Percentiles rank a stretch among this genome's conserved stretches.
Evolutionary conservation across 805 yeast species (phyloP).

Genomic region (Maudiozyma turicensis): DNA sequence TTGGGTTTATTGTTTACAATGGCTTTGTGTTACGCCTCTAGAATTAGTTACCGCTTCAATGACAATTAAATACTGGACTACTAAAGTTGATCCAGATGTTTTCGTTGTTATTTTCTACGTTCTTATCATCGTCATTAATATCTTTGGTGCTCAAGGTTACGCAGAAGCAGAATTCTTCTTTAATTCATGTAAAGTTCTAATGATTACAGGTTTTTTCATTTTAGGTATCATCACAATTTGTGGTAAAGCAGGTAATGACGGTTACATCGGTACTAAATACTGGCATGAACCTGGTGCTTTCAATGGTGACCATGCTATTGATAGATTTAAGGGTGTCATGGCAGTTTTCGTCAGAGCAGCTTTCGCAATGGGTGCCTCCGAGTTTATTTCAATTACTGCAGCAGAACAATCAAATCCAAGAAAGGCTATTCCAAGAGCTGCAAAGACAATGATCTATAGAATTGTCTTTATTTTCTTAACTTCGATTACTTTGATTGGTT

Average conservation of each 20-base stretch:
- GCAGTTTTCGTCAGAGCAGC: constrained; percentile 60
- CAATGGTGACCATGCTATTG: constrained; percentile 31
- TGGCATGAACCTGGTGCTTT: constrained; percentile 60
- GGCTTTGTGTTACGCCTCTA: constrained; percentile 55
- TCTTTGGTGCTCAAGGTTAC: constrained; percentile 48
- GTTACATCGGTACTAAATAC: constrained; percentile 46
- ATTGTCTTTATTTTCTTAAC: constrained; percentile 48
- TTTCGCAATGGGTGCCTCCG: constrained; percentile 58
- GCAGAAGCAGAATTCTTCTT: constrained; percentile 64
- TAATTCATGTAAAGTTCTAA: constrained; percentile 46
- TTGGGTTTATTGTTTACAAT: constrained; percentile 59
- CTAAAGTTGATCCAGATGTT: constrained; percentile 41
- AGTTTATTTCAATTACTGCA: constrained; percentile 56
- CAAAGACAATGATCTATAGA: constrained; percentile 64
- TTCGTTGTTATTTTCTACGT: constrained; percentile 50
- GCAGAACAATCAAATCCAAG: constrained; percentile 63
- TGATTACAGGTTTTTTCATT: constrained; percentile 51
- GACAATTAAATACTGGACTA: constrained; percentile 45
- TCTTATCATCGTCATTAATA: constrained; percentile 38
- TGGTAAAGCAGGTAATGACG: constrained; percentile 49
- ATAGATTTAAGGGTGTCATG: constrained; percentile 53
- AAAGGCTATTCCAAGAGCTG: constrained; percentile 52
- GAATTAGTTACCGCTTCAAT: constrained; percentile 58
- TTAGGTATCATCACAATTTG: constrained; percentile 45
- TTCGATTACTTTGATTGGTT: constrained; percentile 44